Percentiles rank a stretch among this genome's conserved stretches.
Conservation (phyloP, 495 filamentous ascomycete genomes). For the Daldinia caldariorum region DNA sequence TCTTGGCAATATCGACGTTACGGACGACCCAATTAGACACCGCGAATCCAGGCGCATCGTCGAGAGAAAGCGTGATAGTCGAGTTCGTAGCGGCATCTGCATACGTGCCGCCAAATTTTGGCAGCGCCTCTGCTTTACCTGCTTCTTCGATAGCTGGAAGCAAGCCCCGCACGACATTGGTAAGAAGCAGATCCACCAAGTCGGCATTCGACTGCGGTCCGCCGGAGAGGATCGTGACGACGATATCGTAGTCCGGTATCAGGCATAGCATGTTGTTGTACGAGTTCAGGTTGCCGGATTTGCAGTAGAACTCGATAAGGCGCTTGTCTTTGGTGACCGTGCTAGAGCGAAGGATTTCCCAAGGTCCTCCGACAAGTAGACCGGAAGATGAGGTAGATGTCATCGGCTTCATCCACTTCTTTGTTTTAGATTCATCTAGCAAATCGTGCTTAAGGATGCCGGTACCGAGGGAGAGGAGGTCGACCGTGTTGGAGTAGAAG, state of each 20-base stretch:
- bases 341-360: constrained; percentile 61
- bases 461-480: constrained; percentile 60
- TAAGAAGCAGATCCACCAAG: constrained; percentile 43
- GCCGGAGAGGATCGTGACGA: constrained; percentile 58
- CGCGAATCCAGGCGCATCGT: constrained; percentile 55
- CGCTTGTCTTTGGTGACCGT: constrained; percentile 51
- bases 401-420: constrained; percentile 65
- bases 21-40: constrained; percentile 55
- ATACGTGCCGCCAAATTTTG: constrained; percentile 56
- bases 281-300: constrained; percentile 59
- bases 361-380: constrained; percentile 61
- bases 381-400: constrained; percentile 58
- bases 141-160: constrained; percentile 59
- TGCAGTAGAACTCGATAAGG: constrained; percentile 65
- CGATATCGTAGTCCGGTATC: constrained; percentile 63
- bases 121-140: constrained; percentile 53
- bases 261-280: constrained; percentile 61
- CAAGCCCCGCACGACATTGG: constrained; percentile 50
- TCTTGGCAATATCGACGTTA: constrained; percentile 52
- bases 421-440: constrained; percentile 55
- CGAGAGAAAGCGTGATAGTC: constrained; percentile 54
- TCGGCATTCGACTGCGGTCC: constrained; percentile 43
- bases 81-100: constrained; percentile 50
- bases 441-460: constrained; percentile 61
- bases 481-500: constrained; percentile 63